A percentile compares a stretch with the other conserved stretches of the same genome.
Evolutionary conservation across 1,284 basidiomycete genomes (phyloP).

Genomic region (Peniophora sp.): DNA sequence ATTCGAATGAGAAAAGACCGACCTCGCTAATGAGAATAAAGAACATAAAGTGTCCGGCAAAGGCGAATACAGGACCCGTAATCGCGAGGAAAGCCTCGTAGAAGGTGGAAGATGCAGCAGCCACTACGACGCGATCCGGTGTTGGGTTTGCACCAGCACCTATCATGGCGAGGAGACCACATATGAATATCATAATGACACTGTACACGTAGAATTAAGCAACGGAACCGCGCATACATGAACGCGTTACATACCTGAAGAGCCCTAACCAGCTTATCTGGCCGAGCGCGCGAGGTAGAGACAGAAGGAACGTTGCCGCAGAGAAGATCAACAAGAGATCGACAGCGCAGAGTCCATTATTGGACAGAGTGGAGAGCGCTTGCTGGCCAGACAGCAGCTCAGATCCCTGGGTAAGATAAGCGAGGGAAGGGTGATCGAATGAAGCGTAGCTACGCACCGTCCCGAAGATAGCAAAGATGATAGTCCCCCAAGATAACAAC

Average conservation of each 20-base stretch:
- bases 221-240: no score
- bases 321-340: constrained; percentile 38
- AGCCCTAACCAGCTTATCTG: constrained; percentile 38
- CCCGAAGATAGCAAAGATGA: constrained; percentile 43
- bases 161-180: constrained; percentile 31
- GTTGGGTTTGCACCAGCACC: constrained; percentile 42
- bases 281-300: constrained; percentile 40
- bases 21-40: constrained; percentile 47
- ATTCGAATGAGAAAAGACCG: background rate
- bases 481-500: constrained; percentile 35
- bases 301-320: constrained; percentile 31
- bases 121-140: constrained; percentile 31
- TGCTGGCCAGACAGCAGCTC: constrained; percentile 43
- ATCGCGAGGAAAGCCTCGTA: constrained; percentile 45
- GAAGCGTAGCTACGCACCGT: constrained; percentile 23
- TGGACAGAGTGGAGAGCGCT: constrained; percentile 38
- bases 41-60: constrained; percentile 53
- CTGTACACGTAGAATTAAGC: no score
- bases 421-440: background rate
- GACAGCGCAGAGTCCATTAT: constrained; percentile 38
- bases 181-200: constrained; percentile 19
- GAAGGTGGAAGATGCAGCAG: constrained; percentile 34
- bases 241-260: constrained; percentile 30
- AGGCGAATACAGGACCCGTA: constrained; percentile 48
- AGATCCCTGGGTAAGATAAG: constrained; percentile 29